Evolutionary conservation across 2,329 filamentous ascomycete species (phyloP).

Genomic region (Trichoderma citrinoviride): DNA sequence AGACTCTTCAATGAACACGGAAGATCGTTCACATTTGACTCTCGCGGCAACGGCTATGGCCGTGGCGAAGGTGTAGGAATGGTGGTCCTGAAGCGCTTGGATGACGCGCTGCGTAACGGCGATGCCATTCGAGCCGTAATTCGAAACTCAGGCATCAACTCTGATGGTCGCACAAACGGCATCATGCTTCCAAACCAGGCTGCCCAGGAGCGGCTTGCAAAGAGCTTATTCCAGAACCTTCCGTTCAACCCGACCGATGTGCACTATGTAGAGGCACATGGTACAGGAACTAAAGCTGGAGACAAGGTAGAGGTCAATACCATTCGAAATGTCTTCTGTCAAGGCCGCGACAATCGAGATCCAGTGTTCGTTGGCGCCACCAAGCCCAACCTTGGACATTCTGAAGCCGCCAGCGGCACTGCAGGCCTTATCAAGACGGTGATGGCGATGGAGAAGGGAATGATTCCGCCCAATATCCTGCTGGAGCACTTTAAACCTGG

Average conservation of each 20-base stretch:
- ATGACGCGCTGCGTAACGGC: slow-evolving; percentile 42
- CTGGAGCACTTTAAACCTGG: not conserved
- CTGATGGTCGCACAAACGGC: slow-evolving; percentile 43
- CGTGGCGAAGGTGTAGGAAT: slow-evolving; percentile 40
- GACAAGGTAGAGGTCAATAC: slow-evolving; percentile 23
- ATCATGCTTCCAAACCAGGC: slow-evolving; percentile 34
- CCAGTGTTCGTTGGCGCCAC: not conserved
- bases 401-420: slow-evolving; percentile 5
- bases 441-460: slow-evolving; percentile 10
- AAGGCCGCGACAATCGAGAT: not conserved
- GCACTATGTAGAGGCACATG: slow-evolving; percentile 15
- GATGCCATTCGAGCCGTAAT: slow-evolving; percentile 40
- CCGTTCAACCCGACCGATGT: not conserved
- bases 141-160: slow-evolving; percentile 36
- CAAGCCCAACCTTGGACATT: slow-evolving; percentile 13
- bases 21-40: slow-evolving; percentile 35
- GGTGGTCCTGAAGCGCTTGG: slow-evolving; percentile 45
- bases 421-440: slow-evolving; percentile 16
- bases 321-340: slow-evolving; percentile 12
- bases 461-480: slow-evolving; percentile 11
- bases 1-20: slow-evolving; percentile 12
- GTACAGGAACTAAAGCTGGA: slow-evolving; percentile 24
- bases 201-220: slow-evolving; percentile 29
- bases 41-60: slow-evolving; percentile 47
- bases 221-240: not conserved